phyloP scores from a whole-genome alignment of 805 yeast species.

The Yamadazyma paraphyllophila region DNA sequence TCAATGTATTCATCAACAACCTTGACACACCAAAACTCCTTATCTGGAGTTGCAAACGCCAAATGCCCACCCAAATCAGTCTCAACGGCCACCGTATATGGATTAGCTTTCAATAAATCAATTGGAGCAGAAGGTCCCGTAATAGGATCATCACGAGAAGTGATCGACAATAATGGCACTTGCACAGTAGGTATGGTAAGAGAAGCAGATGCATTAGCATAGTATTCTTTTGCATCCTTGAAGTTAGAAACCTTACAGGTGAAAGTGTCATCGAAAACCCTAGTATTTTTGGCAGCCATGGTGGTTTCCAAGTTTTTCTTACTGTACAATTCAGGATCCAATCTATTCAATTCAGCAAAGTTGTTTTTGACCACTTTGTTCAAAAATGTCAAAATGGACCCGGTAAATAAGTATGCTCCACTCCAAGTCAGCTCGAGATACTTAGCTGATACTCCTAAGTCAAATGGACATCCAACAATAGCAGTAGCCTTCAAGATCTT shows the following conservation, averaged over 20 bases:
- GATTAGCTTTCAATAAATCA: conserved; percentile 51
- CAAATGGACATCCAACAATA: conserved; percentile 72
- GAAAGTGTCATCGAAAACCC: conserved; percentile 61
- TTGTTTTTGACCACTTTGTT: conserved; percentile 33
- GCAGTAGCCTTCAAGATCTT: conserved; percentile 47
- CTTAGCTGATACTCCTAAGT: conserved; percentile 50
- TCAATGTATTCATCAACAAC: conserved; percentile 36
- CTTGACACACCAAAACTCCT: conserved; percentile 59
- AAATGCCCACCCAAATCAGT: conserved; percentile 79
- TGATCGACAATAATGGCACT: conserved; percentile 64
- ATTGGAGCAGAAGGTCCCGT: conserved; percentile 57
- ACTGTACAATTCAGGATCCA: conserved; percentile 26
- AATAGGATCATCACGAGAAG: conserved; percentile 74
- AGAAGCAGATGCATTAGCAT: conserved; percentile 58
- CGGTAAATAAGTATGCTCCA: conserved; percentile 34
- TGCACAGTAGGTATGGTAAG: conserved; percentile 49
- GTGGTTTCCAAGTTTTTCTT: conserved; percentile 20
- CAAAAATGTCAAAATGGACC: conserved; percentile 31
- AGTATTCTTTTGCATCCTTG: conserved; percentile 62
- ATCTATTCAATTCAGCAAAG: conserved; percentile 28
- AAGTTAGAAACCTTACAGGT: conserved; percentile 70
- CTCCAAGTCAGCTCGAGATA: conserved; percentile 39
- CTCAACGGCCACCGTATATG: conserved; percentile 54
- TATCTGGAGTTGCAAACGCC: conserved; percentile 66
- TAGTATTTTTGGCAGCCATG: conserved; percentile 31